A percentile compares a stretch with the other conserved stretches of the same genome.
Conservation (phyloP, 2,329 filamentous ascomycete genomes). For the Apiospora sp. region DNA sequence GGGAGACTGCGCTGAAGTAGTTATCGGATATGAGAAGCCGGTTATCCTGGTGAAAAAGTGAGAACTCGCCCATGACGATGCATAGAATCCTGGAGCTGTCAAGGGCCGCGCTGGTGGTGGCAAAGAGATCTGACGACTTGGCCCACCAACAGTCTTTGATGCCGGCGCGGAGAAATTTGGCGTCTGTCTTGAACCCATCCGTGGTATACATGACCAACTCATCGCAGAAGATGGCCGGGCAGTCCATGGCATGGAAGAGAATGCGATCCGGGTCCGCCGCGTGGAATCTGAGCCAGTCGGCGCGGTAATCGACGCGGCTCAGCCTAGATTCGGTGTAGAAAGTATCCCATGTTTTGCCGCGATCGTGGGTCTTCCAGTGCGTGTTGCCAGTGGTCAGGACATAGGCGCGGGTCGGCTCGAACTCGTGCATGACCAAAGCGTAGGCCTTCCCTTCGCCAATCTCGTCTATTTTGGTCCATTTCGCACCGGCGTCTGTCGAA, state of each 20-base stretch:
- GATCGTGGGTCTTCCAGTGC: conserved; percentile 86
- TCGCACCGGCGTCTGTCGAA: conserved; percentile 81
- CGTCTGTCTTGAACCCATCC: conserved; percentile 79
- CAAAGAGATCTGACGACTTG: conserved; percentile 77
- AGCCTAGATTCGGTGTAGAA: conserved; percentile 72
- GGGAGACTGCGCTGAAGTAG: conserved; percentile 71
- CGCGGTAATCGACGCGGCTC: conserved; percentile 55
- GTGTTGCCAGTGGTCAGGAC: conserved; percentile 72
- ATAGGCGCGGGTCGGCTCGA: conserved; percentile 80
- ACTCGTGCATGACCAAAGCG: conserved; percentile 78
- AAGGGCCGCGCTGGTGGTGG: conserved; percentile 68
- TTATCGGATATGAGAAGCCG: conserved; percentile 82
- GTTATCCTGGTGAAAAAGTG: conserved; percentile 75
- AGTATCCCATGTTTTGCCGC: conserved; percentile 79
- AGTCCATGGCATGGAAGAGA: conserved; percentile 81
- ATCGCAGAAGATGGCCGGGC: conserved; percentile 68
- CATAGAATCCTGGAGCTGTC: conserved; percentile 81
- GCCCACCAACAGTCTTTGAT: conserved; percentile 89
- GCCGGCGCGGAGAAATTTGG: conserved; percentile 70
- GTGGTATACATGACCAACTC: conserved; percentile 77
- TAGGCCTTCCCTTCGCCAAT: conserved; percentile 69
- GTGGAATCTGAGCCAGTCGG: conserved; percentile 75
- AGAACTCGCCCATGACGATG: conserved; percentile 77
- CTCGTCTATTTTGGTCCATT: conserved; percentile 73
- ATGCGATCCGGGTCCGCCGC: conserved; percentile 84